Evolutionary conservation across 371 early-diverging fungal species (phyloP), one percentile per base, ranked within the genome.

Genomic region (Apophysomyces variabilis): DNA sequence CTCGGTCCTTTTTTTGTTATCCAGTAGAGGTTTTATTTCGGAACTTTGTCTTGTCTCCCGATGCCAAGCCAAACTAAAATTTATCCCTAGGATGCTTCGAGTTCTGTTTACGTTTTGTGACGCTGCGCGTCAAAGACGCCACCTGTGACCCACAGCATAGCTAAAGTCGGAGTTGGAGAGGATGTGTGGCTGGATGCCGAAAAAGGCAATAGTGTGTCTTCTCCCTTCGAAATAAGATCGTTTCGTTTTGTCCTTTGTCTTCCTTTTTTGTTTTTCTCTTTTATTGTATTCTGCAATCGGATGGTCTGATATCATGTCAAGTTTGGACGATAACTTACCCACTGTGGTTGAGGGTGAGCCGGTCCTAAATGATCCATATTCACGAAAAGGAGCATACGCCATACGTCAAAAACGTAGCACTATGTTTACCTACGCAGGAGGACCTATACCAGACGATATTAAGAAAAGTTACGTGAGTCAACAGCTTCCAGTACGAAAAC

Each of bases 401-500:
- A 66, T 63, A 35, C 66, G 46, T 13, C 46, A 46, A 18, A 37
- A 43, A 16, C 46, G 60, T 38, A 26, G n/a, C 36, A 44, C 32
- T 54, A 46, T 47, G 4, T 58, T 35, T 26, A 38, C 47, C 47
- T 57, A 56, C 36, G 47, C 64, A 7, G 71, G 71, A 13, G 68
- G 70, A 9, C 68, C 72, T 0, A 80, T 80, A 58, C 73, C 80
- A 45, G 80, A 79, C 16, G 58, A 66, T 16, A 64, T 79, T 16
- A 64, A 69, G 21, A 75, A 77, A 18, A 79, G 69, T 35, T 82
- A 82, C 60, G 74, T 74, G 5, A 75, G 72, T 26, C 82, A 82
- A 54, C 71, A 76, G 32, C 64, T 82, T 9, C 82, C 82, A 32
- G 69, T 82, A 39, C 66, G 82, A 59, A 72, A 79, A 18, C 82